Percentiles rank a stretch among this genome's conserved stretches.
phyloP scores from a whole-genome alignment of 495 filamentous ascomycete genomes.

The Oleoguttula mirabilis region DNA sequence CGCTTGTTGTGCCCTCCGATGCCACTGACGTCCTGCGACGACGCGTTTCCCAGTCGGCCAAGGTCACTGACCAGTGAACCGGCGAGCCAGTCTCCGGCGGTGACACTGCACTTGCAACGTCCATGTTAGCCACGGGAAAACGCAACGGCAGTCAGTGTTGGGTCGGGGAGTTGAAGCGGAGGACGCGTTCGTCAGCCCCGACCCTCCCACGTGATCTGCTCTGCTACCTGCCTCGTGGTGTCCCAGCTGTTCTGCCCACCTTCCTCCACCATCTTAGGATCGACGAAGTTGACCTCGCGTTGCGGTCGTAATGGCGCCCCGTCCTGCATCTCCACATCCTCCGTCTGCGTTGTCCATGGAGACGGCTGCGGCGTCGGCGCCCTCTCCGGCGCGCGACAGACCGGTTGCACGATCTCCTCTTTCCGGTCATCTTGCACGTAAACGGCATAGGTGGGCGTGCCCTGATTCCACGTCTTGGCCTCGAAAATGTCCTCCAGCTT shows the following conservation, averaged over 20 bases:
- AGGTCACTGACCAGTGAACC: no score
- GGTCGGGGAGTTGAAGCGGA: no score
- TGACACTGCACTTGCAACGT: no score
- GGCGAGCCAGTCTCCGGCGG: no score
- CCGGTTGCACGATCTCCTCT: slow-evolving; percentile 48
- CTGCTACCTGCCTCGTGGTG: not conserved
- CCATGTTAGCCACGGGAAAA: no score
- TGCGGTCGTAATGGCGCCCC: no score
- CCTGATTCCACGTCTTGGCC: slow-evolving; percentile 22
- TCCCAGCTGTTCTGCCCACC: not conserved
- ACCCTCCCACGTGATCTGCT: no score
- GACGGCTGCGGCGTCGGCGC: not conserved
- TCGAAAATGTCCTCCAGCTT: slow-evolving; percentile 43
- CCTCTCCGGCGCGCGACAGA: slow-evolving; percentile 36
- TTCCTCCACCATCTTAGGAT: not conserved
- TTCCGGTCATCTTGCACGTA: slow-evolving; percentile 60
- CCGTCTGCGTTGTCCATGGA: not conserved
- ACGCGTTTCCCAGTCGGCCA: no score
- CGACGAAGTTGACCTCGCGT: not conserved
- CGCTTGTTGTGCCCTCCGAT: no score
- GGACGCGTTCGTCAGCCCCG: no score
- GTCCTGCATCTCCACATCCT: slow-evolving; percentile 3
- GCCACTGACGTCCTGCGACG: no score
- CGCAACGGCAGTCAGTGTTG: no score
- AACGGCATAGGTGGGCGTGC: slow-evolving; percentile 78